A percentile compares a stretch with the other conserved stretches of the same genome.
Conservation (phyloP, 441 rosid species). For the Arabidopsis lyrata region DNA sequence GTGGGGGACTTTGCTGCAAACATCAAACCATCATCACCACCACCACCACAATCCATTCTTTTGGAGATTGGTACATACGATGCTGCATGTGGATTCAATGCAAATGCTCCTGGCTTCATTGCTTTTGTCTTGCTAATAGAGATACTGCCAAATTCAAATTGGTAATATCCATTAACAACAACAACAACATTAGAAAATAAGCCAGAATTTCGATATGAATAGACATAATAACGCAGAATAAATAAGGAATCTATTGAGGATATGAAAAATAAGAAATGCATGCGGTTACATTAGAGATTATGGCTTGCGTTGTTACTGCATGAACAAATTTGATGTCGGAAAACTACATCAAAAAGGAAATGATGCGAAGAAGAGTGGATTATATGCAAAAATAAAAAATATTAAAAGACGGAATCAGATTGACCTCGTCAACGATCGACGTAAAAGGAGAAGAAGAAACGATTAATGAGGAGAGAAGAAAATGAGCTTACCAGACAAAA, state of each 20-base stretch:
- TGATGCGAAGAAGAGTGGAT: slow-evolving; percentile 16
- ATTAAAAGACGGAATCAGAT: too few species aligned
- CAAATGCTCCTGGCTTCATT: slow-evolving; percentile 75
- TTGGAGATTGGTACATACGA: slow-evolving; percentile 77
- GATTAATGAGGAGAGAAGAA: slow-evolving; percentile 39
- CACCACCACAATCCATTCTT: slow-evolving; percentile 49
- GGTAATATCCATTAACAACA: too few species aligned
- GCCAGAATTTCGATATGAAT: too few species aligned
- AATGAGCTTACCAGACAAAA: slow-evolving; percentile 46
- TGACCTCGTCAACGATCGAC: slow-evolving; percentile 43
- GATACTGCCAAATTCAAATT: slow-evolving; percentile 6
- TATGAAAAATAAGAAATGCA: background rate
- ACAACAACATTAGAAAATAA: too few species aligned
- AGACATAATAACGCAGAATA: too few species aligned
- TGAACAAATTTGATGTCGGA: slow-evolving; percentile 8
- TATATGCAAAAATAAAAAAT: background rate
- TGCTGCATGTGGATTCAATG: slow-evolving; percentile 88
- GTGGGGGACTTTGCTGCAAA: slow-evolving; percentile 42
- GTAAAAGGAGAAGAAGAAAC: slow-evolving; percentile 39
- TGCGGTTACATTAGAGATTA: slow-evolving; percentile 6
- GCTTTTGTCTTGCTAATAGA: slow-evolving; percentile 29
- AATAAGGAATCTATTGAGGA: background rate
- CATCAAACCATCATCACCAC: slow-evolving; percentile 38
- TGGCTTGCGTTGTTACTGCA: background rate
- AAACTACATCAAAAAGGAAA: background rate